These are phyloP conservation scores for Gloeopeniophorella convolvens DNA, from an alignment of 768 basidiomycete species.

Conservation along the genomic window DNA sequence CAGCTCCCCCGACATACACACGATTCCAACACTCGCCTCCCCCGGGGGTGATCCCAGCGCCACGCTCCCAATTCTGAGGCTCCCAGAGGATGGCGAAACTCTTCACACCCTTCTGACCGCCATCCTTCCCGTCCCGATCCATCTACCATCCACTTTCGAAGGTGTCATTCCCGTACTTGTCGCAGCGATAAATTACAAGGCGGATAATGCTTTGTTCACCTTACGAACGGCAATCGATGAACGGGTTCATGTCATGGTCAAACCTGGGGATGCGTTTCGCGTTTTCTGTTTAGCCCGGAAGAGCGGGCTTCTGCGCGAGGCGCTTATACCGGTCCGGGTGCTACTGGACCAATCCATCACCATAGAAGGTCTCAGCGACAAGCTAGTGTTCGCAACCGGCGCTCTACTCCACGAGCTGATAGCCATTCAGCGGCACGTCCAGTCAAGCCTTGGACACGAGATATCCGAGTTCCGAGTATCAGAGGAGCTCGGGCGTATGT, in stretches of 20 bases:
- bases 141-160: not conserved
- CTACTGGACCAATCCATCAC: not conserved
- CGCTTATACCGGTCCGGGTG: not conserved
- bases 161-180: not conserved
- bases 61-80: not conserved
- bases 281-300: constrained; percentile 1
- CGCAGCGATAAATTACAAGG: constrained; percentile 2
- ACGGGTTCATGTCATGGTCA: not conserved
- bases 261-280: not conserved
- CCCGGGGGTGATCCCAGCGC: not conserved
- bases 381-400: not conserved
- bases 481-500: no score
- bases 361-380: not conserved
- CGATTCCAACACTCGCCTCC: no score
- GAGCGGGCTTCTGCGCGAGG: not conserved
- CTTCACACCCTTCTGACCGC: constrained; percentile 7
- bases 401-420: not conserved
- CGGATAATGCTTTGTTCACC: not conserved
- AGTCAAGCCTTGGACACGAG: no score
- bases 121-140: not conserved
- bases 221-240: not conserved
- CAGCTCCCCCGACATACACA: not conserved
- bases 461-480: no score
- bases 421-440: no score
- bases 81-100: not conserved